Base-by-base conservation (phyloP, 257 asterid species). In the Plantago ovata region DNA sequence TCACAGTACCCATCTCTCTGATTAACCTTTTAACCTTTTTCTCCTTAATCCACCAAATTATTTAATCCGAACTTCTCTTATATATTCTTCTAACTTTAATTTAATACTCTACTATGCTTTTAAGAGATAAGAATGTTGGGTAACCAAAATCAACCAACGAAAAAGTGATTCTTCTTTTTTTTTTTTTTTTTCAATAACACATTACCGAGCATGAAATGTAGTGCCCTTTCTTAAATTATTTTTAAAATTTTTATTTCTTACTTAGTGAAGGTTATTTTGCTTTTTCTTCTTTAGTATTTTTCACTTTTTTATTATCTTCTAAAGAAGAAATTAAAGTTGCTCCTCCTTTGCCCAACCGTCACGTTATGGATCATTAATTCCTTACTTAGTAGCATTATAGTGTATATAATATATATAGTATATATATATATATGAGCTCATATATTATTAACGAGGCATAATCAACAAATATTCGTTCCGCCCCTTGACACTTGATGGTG, bases 101-200 rank as follows among this genome's bases (percentile, higher is more conserved):
- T n/a, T 8, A 8, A 28, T 28, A 9, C 72, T 74, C 82, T 77
- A 70, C 62, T 60, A 55, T 85, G 85, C 79, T 77, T 75, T 76
- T 52, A 53, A 59, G 75, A 75, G 83, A 80, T 78, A 78, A 78
- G 84, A 87, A 80, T 78, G 94, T 78, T 63, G 76, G 81, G 71
- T 69, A 72, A 68, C 70, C 47, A 66, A 80, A 76, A 76, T 79
- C 80, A 83, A 71, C 68, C 65, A 60, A 28, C 56, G 50, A 60
- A 60, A 57, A 79, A 69, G 58, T 69, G 55, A 63, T 63, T 75
- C 79, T 73, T n/a, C n/a, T n/a, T n/a, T n/a, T n/a, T n/a, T n/a
- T n/a, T n/a, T n/a, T n/a, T n/a, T n/a, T n/a, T 78, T 75, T 61
- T 77, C 79, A 65, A 77, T 65, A 80, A 78, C 74, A 78, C 74